Percentiles rank a stretch among this genome's conserved stretches.
These are phyloP conservation scores for Trichoderma simmonsii DNA, from an alignment of 2,329 filamentous ascomycete genomes.

Conservation along the genomic window DNA sequence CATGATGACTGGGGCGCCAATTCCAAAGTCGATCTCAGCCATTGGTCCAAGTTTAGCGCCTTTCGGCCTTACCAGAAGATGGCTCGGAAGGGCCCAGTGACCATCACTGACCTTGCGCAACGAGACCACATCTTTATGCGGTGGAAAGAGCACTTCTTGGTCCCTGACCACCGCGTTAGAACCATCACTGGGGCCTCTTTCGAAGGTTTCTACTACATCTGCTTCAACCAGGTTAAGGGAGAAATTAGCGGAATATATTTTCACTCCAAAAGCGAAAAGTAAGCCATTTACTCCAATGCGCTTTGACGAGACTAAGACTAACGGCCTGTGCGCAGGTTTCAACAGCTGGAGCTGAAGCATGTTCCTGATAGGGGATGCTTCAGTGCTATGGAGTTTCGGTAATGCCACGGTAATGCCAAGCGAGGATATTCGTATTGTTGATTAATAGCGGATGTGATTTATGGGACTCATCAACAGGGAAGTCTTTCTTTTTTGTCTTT, in stretches of 20 bases:
- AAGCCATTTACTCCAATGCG: constrained; percentile 37
- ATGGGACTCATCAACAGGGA: neutral
- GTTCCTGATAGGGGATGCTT: constrained; percentile 81
- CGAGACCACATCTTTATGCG: constrained; percentile 95
- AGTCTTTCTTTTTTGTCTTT: neutral
- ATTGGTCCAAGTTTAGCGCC: constrained; percentile 87
- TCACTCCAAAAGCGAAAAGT: constrained; percentile 97
- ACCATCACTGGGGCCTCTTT: constrained; percentile 94
- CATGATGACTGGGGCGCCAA: constrained; percentile 89
- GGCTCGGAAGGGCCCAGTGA: constrained; percentile 52
- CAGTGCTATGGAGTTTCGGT: constrained; percentile 77
- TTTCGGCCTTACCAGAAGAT: constrained; percentile 71
- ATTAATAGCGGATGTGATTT: neutral
- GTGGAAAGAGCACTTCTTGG: constrained; percentile 98
- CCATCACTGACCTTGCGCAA: constrained; percentile 69
- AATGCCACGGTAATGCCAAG: constrained; percentile 32
- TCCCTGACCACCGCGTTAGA: constrained; percentile 87
- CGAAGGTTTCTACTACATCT: constrained; percentile 98
- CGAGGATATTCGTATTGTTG: neutral
- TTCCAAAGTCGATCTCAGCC: constrained; percentile 85
- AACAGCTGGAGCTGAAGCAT: constrained; percentile 88
- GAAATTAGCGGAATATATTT: constrained; percentile 94
- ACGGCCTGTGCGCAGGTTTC: constrained; percentile 58
- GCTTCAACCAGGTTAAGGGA: constrained; percentile 89
- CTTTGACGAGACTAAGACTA: neutral